These are phyloP conservation scores for Pseudogymnoascus sp. DNA, from an alignment of 2,329 filamentous ascomycete genomes.

Conservation along the genomic window DNA sequence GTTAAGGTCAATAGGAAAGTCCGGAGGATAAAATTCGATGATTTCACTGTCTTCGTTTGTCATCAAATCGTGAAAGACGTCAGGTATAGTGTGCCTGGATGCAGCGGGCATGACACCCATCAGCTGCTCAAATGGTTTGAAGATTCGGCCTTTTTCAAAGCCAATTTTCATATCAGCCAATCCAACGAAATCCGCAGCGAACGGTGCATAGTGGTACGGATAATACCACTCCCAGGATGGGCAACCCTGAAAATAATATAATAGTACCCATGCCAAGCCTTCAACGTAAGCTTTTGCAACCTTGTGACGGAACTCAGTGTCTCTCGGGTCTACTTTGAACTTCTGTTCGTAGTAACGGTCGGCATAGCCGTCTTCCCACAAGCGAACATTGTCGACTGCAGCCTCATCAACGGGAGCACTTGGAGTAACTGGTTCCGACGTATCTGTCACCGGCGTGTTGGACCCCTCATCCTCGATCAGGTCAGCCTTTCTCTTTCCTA, in stretches of 20 bases:
- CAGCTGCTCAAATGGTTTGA: slow-evolving; percentile 89
- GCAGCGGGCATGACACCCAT: slow-evolving; percentile 96
- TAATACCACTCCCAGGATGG: slow-evolving; percentile 99
- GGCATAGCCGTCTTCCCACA: slow-evolving; percentile 94
- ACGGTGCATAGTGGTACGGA: slow-evolving; percentile 96
- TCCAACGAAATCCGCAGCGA: slow-evolving; percentile 88
- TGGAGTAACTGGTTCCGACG: slow-evolving; percentile 44
- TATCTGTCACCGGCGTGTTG: slow-evolving; percentile 47
- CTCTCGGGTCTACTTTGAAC: slow-evolving; percentile 73
- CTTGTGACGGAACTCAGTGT: slow-evolving; percentile 78
- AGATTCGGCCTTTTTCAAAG: slow-evolving; percentile 79
- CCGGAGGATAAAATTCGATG: slow-evolving; percentile 93
- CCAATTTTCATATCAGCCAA: slow-evolving; percentile 69
- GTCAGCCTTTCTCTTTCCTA: slow-evolving; percentile 73
- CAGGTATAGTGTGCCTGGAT: slow-evolving; percentile 83
- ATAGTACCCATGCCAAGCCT: slow-evolving; percentile 87
- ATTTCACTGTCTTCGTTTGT: slow-evolving; percentile 80
- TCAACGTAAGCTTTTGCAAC: slow-evolving; percentile 91
- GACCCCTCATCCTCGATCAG: slow-evolving; percentile 54
- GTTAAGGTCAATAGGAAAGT: slow-evolving; percentile 89
- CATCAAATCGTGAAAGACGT: slow-evolving; percentile 87
- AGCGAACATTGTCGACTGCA: slow-evolving; percentile 70
- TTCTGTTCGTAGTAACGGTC: slow-evolving; percentile 98
- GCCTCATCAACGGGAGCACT: slow-evolving; percentile 50
- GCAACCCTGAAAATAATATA: slow-evolving; percentile 97